A percentile compares a stretch with the other conserved stretches of the same genome.
Evolutionary conservation across 176 grass and related monocot species (phyloP).

Genomic region (Triticum turgidum): DNA sequence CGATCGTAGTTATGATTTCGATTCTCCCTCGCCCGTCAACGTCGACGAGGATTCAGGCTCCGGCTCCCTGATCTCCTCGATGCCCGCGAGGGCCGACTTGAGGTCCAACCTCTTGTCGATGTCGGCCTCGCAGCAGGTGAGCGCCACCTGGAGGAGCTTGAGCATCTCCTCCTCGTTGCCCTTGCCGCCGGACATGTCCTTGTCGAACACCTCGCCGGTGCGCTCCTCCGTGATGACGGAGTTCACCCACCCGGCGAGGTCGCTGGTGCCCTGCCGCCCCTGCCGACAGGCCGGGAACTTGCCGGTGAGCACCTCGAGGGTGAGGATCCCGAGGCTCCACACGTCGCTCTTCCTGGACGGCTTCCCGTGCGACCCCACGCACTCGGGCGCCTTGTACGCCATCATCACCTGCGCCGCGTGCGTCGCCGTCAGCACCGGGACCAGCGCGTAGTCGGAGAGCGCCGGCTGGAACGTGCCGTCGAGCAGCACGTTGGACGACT

Average conservation of each 20-base stretch:
- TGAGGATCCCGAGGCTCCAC: conserved; percentile 81
- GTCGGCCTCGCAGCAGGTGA: conserved; percentile 69
- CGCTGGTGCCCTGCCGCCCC: conserved; percentile 36
- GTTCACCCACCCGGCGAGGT: conserved; percentile 57
- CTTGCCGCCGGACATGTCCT: conserved; percentile 19
- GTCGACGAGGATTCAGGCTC: conserved; percentile 12
- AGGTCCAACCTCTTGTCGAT: conserved; percentile 71
- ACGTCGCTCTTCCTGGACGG: conserved; percentile 93
- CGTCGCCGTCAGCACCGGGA: conserved; percentile 63
- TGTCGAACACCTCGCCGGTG: conserved; percentile 64
- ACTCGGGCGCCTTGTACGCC: conserved; percentile 79
- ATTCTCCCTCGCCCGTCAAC: conserved; percentile 1
- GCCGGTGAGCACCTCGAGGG: conserved; percentile 73
- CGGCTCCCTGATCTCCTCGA: conserved; percentile 61
- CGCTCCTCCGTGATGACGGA: conserved; percentile 54
- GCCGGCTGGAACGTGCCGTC: conserved; percentile 49
- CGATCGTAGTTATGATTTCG: background rate
- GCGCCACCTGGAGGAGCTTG: conserved; percentile 56
- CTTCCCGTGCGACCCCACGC: conserved; percentile 39
- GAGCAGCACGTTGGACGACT: conserved; percentile 86
- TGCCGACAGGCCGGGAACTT: conserved; percentile 51
- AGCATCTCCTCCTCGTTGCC: conserved; percentile 43
- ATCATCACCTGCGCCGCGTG: conserved; percentile 65
- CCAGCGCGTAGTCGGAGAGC: conserved; percentile 75
- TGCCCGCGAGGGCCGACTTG: conserved; percentile 55